phyloP scores from a whole-genome alignment of 129 eudicot genomes.

The Chrysanthemum seticuspe region DNA sequence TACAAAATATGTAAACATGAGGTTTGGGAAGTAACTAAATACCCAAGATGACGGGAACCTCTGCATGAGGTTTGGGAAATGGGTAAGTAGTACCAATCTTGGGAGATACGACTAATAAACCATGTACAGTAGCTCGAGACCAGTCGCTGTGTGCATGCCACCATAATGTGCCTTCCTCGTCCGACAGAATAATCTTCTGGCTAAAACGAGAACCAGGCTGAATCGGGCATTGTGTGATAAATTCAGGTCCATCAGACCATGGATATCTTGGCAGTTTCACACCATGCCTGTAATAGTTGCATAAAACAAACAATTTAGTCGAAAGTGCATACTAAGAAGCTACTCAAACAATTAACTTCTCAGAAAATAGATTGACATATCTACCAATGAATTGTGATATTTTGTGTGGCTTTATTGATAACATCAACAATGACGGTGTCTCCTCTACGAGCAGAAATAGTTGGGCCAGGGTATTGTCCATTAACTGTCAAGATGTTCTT shows the following conservation, averaged over 20 bases:
- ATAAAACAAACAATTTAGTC: background rate
- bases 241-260: constrained; percentile 67
- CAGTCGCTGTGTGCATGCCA: constrained; percentile 58
- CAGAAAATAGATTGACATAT: too few relatives aligned
- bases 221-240: constrained; percentile 55
- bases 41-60: constrained; percentile 56
- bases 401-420: constrained; percentile 31
- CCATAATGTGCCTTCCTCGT: constrained; percentile 61
- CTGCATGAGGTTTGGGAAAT: constrained; percentile 48
- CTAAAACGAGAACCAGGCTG: constrained; percentile 44
- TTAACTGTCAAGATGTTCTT: constrained; percentile 50
- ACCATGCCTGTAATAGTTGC: constrained; percentile 48
- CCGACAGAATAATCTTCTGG: constrained; percentile 40
- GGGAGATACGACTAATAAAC: constrained; percentile 44
- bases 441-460: constrained; percentile 35
- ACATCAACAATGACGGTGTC: constrained; percentile 43
- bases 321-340: too few relatives aligned
- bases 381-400: constrained; percentile 54
- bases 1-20: background rate
- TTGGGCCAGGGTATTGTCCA: constrained; percentile 53
- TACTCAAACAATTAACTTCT: too few relatives aligned
- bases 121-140: constrained; percentile 64
- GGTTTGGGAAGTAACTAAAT: background rate
- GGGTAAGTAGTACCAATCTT: constrained; percentile 37
- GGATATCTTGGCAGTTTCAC: constrained; percentile 59